Evolutionary conservation across 148 eudicot species (phyloP).

Genomic region (Silene conica): DNA sequence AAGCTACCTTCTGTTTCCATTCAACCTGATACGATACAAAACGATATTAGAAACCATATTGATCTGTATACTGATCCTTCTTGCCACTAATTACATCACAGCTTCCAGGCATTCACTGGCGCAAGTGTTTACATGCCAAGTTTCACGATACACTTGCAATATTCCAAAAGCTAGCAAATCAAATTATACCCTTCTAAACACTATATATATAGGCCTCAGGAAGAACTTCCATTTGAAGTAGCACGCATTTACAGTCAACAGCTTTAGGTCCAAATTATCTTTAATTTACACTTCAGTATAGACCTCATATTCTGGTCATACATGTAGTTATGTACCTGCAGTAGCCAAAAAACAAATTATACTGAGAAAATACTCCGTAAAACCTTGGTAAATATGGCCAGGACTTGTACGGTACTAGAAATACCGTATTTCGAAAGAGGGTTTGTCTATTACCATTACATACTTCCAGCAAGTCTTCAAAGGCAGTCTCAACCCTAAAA

Average conservation of each 20-base stretch:
- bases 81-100: no score
- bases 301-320: conserved; percentile 6
- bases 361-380: not conserved
- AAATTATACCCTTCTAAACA: not conserved
- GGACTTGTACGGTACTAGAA: not conserved
- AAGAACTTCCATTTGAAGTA: not conserved
- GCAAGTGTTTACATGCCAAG: not conserved
- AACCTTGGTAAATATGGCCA: not conserved
- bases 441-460: not conserved
- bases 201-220: not conserved
- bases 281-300: not conserved
- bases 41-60: no score
- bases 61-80: no score
- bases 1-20: no score
- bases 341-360: not conserved
- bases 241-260: conserved; percentile 12
- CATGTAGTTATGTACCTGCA: conserved; percentile 24
- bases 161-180: not conserved
- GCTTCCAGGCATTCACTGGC: not conserved
- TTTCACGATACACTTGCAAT: not conserved
- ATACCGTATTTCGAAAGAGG: not conserved
- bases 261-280: conserved; percentile 1
- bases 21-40: no score
- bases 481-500: not conserved
- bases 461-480: no score